Evolutionary conservation across 805 yeast species (phyloP).

Genomic region (Yamadazyma olivae): DNA sequence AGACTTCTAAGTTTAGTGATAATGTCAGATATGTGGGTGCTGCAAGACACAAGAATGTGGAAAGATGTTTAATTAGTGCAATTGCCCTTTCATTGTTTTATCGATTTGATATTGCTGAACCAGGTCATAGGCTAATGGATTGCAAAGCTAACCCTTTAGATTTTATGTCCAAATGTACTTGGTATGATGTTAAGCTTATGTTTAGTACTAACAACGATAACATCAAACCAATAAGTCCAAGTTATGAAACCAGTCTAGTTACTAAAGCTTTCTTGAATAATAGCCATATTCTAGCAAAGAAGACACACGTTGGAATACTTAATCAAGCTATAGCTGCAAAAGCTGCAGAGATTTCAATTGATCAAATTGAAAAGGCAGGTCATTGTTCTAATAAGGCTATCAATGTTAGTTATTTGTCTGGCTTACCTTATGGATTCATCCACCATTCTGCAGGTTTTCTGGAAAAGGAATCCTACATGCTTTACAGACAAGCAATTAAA

Average conservation of each 20-base stretch:
- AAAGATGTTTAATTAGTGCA: constrained; percentile 3
- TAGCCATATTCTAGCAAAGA: no score
- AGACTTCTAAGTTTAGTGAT: background rate
- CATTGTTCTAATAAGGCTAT: background rate
- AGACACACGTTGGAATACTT: no score
- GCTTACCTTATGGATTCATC: constrained; percentile 2
- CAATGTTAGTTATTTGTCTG: background rate
- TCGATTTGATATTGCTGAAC: constrained; percentile 3
- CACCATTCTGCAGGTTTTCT: constrained; percentile 1
- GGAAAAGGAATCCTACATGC: constrained; percentile 1
- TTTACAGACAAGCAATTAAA: background rate
- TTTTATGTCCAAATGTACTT: background rate
- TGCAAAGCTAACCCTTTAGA: background rate
- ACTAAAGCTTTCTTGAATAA: background rate
- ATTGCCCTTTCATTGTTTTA: constrained; percentile 5
- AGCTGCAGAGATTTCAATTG: background rate
- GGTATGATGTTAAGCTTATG: background rate
- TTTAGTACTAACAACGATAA: background rate
- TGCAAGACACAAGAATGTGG: constrained; percentile 2
- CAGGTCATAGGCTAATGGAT: background rate
- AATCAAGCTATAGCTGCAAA: background rate
- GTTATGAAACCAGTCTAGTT: background rate
- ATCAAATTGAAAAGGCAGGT: constrained; percentile 3
- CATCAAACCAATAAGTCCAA: no score
- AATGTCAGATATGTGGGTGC: background rate